phyloP scores from a whole-genome alignment of 768 basidiomycete genomes.

The Auriscalpium orientale region DNA sequence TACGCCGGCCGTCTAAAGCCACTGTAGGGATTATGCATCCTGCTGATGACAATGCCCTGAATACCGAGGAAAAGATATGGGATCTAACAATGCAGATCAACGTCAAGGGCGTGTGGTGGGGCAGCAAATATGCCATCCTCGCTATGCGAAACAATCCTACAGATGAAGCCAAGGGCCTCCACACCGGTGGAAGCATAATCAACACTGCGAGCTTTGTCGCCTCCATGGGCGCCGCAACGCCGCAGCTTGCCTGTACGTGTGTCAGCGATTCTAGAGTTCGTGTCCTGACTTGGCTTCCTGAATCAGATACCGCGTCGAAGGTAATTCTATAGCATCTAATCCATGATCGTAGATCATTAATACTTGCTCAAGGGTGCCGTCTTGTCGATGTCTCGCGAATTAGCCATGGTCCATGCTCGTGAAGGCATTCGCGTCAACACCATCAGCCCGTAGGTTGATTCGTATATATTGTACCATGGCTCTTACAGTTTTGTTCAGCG shows the following conservation, averaged over 20 bases:
- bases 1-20: neutral
- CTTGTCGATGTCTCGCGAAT: conserved; percentile 96
- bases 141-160: conserved; percentile 93
- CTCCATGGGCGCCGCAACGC: conserved; percentile 91
- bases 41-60: conserved; percentile 88
- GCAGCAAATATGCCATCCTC: conserved; percentile 93
- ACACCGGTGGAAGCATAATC: conserved; percentile 85
- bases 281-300: neutral
- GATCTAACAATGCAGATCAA: conserved; percentile 90
- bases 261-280: neutral
- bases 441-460: conserved; percentile 77
- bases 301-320: conserved; percentile 88
- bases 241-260: conserved; percentile 83
- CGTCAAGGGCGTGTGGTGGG: conserved; percentile 99
- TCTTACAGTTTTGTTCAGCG: conserved; percentile 38
- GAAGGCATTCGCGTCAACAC: conserved; percentile 97
- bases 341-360: neutral
- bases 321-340: conserved; percentile 26
- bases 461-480: neutral
- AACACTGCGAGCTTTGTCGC: conserved; percentile 98
- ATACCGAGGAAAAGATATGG: conserved; percentile 97
- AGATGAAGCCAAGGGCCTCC: conserved; percentile 74
- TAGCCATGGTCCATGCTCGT: conserved; percentile 95
- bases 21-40: conserved; percentile 93
- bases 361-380: conserved; percentile 66